Percentiles rank a stretch among this genome's conserved stretches.
Conservation (phyloP, 768 basidiomycete genomes). For the Suillus luteus region DNA sequence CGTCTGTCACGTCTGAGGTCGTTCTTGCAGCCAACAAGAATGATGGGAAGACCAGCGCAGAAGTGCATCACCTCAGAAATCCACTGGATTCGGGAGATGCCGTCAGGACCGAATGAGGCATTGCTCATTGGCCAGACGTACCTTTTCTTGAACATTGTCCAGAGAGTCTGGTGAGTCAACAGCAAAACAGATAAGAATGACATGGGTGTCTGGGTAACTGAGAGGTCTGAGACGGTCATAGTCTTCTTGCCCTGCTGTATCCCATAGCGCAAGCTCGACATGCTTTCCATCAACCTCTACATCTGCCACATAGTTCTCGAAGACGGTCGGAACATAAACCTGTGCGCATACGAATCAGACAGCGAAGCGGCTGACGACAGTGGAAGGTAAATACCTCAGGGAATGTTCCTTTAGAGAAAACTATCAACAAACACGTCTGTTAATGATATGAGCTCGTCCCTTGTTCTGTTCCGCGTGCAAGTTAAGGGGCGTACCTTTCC, state of each 20-base stretch:
- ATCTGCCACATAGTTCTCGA: constrained; percentile 99
- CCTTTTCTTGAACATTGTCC: constrained; percentile 99
- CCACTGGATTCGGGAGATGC: constrained; percentile 61
- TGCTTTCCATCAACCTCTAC: constrained; percentile 98
- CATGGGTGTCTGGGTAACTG: constrained; percentile 99
- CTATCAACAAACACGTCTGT: constrained; percentile 91
- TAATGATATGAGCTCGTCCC: constrained; percentile 23
- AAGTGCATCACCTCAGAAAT: constrained; percentile 99
- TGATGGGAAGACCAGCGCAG: constrained; percentile 90
- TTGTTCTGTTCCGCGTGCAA: constrained; percentile 3
- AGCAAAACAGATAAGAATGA: constrained; percentile 99
- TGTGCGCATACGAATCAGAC: constrained; percentile 32
- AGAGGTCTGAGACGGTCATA: constrained; percentile 98
- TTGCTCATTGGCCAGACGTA: constrained; percentile 37
- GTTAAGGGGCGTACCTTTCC: constrained; percentile 65
- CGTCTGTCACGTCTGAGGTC: constrained; percentile 92
- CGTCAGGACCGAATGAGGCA: constrained; percentile 13
- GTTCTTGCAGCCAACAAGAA: constrained; percentile 99
- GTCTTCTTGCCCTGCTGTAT: constrained; percentile 99
- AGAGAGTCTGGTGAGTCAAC: constrained; percentile 97
- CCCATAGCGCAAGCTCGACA: constrained; percentile 98
- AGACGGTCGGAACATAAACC: constrained; percentile 99
- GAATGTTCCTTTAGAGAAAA: constrained; percentile 96
- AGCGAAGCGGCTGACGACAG: constrained; percentile 1
- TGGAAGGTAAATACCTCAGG: constrained; percentile 65